A percentile compares a stretch with the other conserved stretches of the same genome.
Evolutionary conservation across 768 basidiomycete species (phyloP).

Genomic region (Trametopsis cervina): DNA sequence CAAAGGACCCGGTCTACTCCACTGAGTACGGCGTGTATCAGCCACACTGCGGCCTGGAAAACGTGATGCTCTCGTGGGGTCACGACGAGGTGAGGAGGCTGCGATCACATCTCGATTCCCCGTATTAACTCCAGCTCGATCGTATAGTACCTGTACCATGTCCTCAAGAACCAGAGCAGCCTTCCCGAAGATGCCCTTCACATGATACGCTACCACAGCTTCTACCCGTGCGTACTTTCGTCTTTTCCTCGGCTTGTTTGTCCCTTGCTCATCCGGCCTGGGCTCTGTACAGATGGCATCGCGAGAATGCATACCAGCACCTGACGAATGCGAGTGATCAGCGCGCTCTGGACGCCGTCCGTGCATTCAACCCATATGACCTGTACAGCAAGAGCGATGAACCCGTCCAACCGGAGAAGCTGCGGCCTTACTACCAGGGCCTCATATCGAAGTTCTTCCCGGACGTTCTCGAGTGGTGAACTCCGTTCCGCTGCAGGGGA

Average conservation of each 20-base stretch:
- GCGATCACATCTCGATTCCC: background rate
- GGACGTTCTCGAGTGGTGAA: constrained; percentile 71
- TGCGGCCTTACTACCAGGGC: constrained; percentile 77
- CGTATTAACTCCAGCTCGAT: constrained; percentile 2
- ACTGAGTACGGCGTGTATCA: constrained; percentile 71
- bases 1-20: constrained; percentile 54
- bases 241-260: background rate
- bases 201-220: constrained; percentile 94
- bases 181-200: constrained; percentile 78
- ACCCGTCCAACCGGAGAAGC: constrained; percentile 48
- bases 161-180: constrained; percentile 74
- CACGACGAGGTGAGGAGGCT: constrained; percentile 68
- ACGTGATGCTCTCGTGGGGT: constrained; percentile 87
- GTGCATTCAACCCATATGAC: constrained; percentile 91
- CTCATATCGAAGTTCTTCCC: constrained; percentile 88
- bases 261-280: background rate
- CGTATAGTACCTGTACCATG: constrained; percentile 85
- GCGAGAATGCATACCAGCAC: constrained; percentile 78
- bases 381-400: constrained; percentile 87
- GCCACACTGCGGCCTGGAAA: constrained; percentile 75
- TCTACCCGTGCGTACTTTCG: constrained; percentile 66
- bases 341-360: constrained; percentile 62
- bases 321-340: constrained; percentile 69
- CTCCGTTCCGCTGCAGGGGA: background rate
- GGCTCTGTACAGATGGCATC: constrained; percentile 59